These are phyloP conservation scores for Cercospora sojina DNA, from an alignment of 2,329 filamentous ascomycete genomes.

Conservation along the genomic window DNA sequence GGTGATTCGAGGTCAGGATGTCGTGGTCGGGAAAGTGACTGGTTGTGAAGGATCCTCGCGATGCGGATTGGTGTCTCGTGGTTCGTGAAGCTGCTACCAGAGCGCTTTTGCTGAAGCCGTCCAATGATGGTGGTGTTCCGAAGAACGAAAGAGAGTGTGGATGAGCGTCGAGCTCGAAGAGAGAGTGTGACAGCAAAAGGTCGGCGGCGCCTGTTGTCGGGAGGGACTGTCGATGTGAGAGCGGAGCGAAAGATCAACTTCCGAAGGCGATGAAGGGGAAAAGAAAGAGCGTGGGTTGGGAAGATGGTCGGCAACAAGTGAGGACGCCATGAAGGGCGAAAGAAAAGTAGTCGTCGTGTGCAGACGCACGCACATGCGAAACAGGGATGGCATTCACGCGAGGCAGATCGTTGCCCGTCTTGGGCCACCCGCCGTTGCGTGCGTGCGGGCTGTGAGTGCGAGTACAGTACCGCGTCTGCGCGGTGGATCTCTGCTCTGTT, in stretches of 20 bases:
- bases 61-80: conserved; percentile 11
- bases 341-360: conserved; percentile 12
- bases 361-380: conserved; percentile 11
- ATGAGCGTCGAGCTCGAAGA: conserved; percentile 40
- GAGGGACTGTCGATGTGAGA: conserved; percentile 23
- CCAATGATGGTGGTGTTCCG: conserved; percentile 40
- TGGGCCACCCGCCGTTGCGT: not conserved
- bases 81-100: conserved; percentile 39
- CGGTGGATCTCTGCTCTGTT: conserved; percentile 15
- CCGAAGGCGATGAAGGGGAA: conserved; percentile 16
- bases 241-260: conserved; percentile 1
- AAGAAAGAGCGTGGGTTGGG: conserved; percentile 18
- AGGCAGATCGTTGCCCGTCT: not conserved
- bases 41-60: not conserved
- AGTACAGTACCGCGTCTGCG: conserved; percentile 11
- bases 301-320: not conserved
- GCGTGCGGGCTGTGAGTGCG: too few species aligned
- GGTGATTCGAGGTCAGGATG: conserved; percentile 23
- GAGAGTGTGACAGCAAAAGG: conserved; percentile 33
- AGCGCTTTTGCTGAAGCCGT: conserved; percentile 36
- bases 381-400: conserved; percentile 12
- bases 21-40: conserved; percentile 6
- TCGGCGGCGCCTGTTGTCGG: conserved; percentile 16
- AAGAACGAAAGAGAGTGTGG: conserved; percentile 29
- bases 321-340: not conserved